Evolutionary conservation across 345 rosid species (phyloP).

Genomic region (Limnanthes douglasii): DNA sequence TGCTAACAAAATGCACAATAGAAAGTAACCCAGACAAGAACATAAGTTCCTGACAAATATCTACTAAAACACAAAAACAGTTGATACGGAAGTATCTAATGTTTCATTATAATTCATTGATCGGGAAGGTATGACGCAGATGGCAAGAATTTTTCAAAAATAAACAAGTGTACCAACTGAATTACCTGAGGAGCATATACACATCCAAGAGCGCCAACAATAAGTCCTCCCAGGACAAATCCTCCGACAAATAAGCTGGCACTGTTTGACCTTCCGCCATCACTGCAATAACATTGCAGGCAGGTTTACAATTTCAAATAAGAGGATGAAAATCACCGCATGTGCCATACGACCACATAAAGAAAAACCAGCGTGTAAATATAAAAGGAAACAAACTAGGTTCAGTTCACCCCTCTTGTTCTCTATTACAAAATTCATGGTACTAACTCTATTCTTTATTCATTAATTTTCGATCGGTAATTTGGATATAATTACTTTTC

Average conservation of each 20-base stretch:
- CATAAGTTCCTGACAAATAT: not conserved
- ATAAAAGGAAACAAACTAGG: not conserved
- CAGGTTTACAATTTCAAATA: too few relatives aligned
- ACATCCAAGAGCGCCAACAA: constrained; percentile 90
- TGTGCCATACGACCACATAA: constrained; percentile 1
- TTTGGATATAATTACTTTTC: too few relatives aligned
- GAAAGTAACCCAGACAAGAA: not conserved
- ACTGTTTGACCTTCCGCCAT: constrained; percentile 42
- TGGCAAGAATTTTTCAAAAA: not conserved
- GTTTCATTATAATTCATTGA: not conserved
- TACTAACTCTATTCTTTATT: not conserved
- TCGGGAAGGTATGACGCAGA: not conserved
- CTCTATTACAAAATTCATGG: not conserved
- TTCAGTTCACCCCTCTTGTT: too few relatives aligned
- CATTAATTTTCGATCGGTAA: not conserved
- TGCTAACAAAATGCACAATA: not conserved
- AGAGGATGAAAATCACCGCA: not conserved
- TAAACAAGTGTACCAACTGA: constrained; percentile 5
- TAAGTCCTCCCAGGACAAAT: constrained; percentile 76
- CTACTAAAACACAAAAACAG: not conserved
- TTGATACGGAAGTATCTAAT: not conserved
- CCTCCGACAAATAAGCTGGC: constrained; percentile 71
- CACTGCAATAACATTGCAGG: constrained; percentile 24
- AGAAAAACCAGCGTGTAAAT: not conserved
- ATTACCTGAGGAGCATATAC: constrained; percentile 90